Base-by-base conservation (phyloP, 768 basidiomycete species). In the Cystobasidium ongulense region DNA sequence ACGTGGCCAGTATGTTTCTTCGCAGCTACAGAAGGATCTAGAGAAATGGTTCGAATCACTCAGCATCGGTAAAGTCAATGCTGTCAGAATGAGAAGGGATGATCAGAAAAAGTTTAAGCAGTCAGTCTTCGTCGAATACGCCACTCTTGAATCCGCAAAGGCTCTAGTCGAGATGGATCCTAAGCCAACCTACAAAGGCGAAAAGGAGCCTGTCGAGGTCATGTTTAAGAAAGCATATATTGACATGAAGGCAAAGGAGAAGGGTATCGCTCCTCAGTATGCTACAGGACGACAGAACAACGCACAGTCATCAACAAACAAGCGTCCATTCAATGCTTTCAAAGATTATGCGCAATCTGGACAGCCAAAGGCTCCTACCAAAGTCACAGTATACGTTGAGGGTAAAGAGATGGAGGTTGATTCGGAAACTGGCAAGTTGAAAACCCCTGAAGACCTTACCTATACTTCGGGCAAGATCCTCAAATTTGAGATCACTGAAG, bases 161-260 rank as follows among this genome's bases (percentile, higher is more conserved):
- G 84, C 84, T 13, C 94, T 97, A 83, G 82, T 96, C 59, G 87
- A 84, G 17, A 87, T 88, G 0, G 89, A 91, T 36, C 88, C 89
- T 0, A 90, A 92, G 81, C 91, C 91, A 0, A 82, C 86, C 27
- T 96, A 76, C 76, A 36, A 75, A 25, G 78, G 88, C 84, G 85
- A 91, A 10, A 90, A 85, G 31, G 82, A 85, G 21, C 89, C 91
- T 75, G 83, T 96, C 38, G 78, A 89, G 50, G 86, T 86, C 80
- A 95, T 96, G 93, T 85, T 89, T 77, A 97, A 97, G 79, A 88
- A 88, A 76, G 90, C 84, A 4, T 96, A 95, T 80, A 91, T 92
- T 77, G 87, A 91, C 75, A 94, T 94, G 92, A 97, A 95, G 82
- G 89, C 92, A 81, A 89, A 91, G 80, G 92, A 95, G 82, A 94